Percentiles rank a stretch among this genome's conserved stretches.
Evolutionary conservation across 805 yeast species (phyloP).

Genomic region (Helenozyma baotianmanensis): DNA sequence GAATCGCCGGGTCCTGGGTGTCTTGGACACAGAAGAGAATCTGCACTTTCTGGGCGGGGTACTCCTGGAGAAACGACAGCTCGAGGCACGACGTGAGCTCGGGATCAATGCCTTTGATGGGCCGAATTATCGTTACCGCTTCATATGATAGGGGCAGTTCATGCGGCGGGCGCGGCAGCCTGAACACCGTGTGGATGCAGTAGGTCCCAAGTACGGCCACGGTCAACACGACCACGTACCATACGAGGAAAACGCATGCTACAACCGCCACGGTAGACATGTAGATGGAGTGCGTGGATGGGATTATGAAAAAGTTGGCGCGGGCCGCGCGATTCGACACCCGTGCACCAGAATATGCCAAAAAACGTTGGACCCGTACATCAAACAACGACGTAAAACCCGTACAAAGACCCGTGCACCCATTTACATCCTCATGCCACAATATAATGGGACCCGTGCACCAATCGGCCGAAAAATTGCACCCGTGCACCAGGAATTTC

Average conservation of each 20-base stretch:
- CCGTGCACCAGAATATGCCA: no score
- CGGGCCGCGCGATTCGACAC: no score
- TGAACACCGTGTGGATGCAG: conserved; percentile 32
- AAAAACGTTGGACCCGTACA: no score
- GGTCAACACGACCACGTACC: conserved; percentile 36
- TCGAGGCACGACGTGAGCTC: conserved; percentile 65
- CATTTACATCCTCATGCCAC: no score
- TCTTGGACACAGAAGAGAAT: conserved; percentile 73
- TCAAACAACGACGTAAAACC: no score
- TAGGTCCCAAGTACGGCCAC: conserved; percentile 38
- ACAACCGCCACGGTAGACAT: neutral
- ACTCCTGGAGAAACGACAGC: conserved; percentile 63
- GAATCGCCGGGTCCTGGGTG: conserved; percentile 58
- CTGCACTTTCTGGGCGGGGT: conserved; percentile 58
- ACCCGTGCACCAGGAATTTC: no score
- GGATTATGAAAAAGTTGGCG: no score
- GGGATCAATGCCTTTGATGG: conserved; percentile 80
- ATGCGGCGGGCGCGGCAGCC: conserved; percentile 17
- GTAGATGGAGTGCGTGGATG: no score
- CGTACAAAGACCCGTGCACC: no score
- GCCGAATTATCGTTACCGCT: conserved; percentile 71
- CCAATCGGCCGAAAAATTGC: no score
- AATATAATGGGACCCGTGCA: no score
- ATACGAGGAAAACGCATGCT: conserved; percentile 23
- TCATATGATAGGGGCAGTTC: conserved; percentile 14